Percentiles rank a stretch among this genome's conserved stretches.
Evolutionary conservation across 306 rosid genomes (phyloP).

Genomic region (Calophaca sinica): DNA sequence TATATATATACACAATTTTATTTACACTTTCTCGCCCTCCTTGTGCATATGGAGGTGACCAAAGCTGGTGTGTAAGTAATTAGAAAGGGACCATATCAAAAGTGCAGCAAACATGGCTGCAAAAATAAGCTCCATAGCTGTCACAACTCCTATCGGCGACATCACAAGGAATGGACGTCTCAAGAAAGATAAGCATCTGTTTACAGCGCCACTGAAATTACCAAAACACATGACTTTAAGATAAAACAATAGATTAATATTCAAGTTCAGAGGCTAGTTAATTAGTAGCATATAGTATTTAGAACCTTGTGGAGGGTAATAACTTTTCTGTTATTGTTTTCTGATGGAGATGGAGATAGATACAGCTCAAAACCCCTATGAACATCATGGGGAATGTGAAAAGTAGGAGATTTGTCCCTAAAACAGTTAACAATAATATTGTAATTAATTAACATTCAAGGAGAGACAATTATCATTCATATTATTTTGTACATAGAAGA

Average conservation of each 20-base stretch:
- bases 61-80: conserved; percentile 67
- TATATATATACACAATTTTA: too few species aligned
- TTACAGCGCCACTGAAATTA: conserved; percentile 35
- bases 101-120: conserved; percentile 60
- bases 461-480: too few species aligned
- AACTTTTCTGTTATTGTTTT: conserved; percentile 37
- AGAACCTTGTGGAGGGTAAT: conserved; percentile 45
- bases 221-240: too few species aligned
- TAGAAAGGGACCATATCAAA: conserved; percentile 72
- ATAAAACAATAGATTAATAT: not conserved
- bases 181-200: conserved; percentile 36
- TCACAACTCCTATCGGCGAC: conserved; percentile 68
- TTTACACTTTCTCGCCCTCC: conserved; percentile 56
- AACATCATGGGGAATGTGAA: conserved; percentile 69
- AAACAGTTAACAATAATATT: not conserved
- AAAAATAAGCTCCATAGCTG: conserved; percentile 62
- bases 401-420: conserved; percentile 68
- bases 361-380: conserved; percentile 60
- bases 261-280: not conserved
- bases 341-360: conserved; percentile 65
- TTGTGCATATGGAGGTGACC: conserved; percentile 54
- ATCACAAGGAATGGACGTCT: conserved; percentile 61
- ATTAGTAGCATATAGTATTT: not conserved
- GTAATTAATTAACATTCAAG: not conserved
- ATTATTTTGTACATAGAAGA: not conserved